Evolutionary conservation across 1,284 basidiomycete genomes (phyloP), one percentile per base, ranked within the genome.

Genomic region (Rhodofomes roseus): DNA sequence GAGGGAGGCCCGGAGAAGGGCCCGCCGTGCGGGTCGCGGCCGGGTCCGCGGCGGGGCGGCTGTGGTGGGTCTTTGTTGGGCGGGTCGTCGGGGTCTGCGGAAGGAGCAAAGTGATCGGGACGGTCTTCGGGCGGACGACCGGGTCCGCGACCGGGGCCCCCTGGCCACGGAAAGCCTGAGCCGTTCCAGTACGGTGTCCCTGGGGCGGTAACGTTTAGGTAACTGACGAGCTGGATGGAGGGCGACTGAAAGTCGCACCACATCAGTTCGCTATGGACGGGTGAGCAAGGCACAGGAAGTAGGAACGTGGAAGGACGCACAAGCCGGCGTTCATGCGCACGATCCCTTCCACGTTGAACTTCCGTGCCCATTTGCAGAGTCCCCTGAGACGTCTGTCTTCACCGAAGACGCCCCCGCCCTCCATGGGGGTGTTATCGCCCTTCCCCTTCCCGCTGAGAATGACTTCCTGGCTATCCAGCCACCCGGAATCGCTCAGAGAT

Each of bases 221-320:
- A 51, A 40, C 59, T 60, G 39, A 60, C 48, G 37, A 56, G 58
- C 23, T 60, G 58, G 14, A 60, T 40, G 16, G 50, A 25, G 9
- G 58, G 58, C 20, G 58, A 60, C 22, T 41, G n/a, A 48, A 60
- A 60, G 34, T 60, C 23, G 31, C 58, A 60, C 58, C 58, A 60
- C 55, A 60, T 56, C 6, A 60, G 46, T 29, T 60, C 58, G 23
- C 58, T 60, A 23, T 14, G 12, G 8, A 3, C 18, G n/a, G 20
- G n/a, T 51, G 27, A 36, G 37, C 37, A 46, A 39, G 25, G 23
- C 27, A 20, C 36, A 14, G 12, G 20, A 29, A 11, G 12, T 3
- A 25, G 48, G 16, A 29, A 20, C 1, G 22, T n/a, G 29, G 25
- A 41, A 29, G 3, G 18, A 44, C 55, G 51, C 23, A 60, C 58